Evolutionary conservation across 768 basidiomycete species (phyloP).

Genomic region (Pleurotus tuoliensis): DNA sequence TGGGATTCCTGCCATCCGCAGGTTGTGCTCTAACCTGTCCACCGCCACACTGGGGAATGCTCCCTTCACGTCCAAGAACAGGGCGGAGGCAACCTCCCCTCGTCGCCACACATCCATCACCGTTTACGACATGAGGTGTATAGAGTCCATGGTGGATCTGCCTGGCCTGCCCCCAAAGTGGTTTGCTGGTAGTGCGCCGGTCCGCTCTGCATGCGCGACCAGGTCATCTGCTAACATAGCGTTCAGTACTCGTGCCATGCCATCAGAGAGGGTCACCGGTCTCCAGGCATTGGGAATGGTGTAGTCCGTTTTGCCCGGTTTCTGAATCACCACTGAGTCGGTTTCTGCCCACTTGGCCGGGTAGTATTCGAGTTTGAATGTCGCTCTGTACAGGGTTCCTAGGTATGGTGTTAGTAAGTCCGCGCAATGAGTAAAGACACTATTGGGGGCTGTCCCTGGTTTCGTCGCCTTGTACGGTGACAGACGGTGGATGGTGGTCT

Average conservation of each 20-base stretch:
- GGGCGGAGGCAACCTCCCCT: constrained; percentile 16
- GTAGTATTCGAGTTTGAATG: constrained; percentile 22
- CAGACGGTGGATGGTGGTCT: constrained; percentile 12
- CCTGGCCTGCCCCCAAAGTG: constrained; percentile 27
- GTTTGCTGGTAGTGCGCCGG: constrained; percentile 16
- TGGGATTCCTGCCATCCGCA: constrained; percentile 19
- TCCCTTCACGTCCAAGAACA: constrained; percentile 26
- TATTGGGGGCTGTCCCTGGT: constrained; percentile 17
- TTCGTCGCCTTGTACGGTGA: constrained; percentile 25
- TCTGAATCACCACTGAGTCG: constrained; percentile 25
- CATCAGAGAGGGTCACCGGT: constrained; percentile 25
- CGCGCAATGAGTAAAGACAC: constrained; percentile 14
- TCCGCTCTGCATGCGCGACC: constrained; percentile 12
- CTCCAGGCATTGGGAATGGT: constrained; percentile 26
- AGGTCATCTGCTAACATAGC: constrained; percentile 12
- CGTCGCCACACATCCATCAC: constrained; percentile 19
- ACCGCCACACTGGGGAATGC: constrained; percentile 22
- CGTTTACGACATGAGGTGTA: constrained; percentile 18
- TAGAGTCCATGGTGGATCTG: constrained; percentile 21
- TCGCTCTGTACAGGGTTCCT: constrained; percentile 20
- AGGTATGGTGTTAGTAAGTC: constrained; percentile 13
- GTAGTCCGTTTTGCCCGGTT: constrained; percentile 34
- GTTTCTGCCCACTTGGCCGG: constrained; percentile 23
- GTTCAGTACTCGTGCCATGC: constrained; percentile 8
- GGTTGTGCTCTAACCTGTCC: constrained; percentile 17